Evolutionary conservation across 805 yeast genomes (phyloP).

Genomic region (Saccharomycopsis vini): DNA sequence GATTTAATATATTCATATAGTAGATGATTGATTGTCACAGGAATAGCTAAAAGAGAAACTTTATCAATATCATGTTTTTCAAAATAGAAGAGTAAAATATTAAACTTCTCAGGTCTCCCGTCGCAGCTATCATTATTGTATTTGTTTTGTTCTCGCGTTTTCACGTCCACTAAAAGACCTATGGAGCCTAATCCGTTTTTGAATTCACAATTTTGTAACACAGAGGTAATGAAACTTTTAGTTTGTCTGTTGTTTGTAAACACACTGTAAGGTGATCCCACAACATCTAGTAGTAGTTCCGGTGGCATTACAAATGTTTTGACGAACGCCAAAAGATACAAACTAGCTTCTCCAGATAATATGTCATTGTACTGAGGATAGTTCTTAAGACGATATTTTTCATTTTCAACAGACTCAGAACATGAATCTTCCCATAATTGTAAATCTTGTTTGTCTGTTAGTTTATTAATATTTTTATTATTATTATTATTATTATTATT

Average conservation of each 20-base stretch:
- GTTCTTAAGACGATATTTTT: too few relatives aligned
- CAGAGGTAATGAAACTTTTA: neutral
- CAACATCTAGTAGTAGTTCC: neutral
- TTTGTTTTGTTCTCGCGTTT: too few relatives aligned
- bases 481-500: too few relatives aligned
- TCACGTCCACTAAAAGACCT: neutral
- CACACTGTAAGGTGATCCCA: neutral
- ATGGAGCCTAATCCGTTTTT: neutral
- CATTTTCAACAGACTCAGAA: neutral
- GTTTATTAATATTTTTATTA: neutral
- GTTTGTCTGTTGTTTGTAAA: slow-evolving; percentile 1
- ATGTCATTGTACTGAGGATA: neutral
- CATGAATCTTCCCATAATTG: slow-evolving; percentile 1
- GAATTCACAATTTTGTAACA: neutral
- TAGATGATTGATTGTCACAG: neutral
- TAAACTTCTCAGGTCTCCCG: neutral
- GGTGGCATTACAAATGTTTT: neutral
- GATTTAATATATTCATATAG: neutral
- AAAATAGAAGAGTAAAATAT: neutral
- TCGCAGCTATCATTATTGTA: too few relatives aligned
- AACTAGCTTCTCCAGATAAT: neutral
- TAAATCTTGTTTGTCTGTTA: neutral
- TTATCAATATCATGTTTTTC: neutral
- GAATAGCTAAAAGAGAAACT: neutral
- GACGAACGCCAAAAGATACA: neutral